Percentiles rank a stretch among this genome's conserved stretches.
phyloP scores from a whole-genome alignment of 2,329 filamentous ascomycete genomes.

The Exophiala xenobiotica region DNA sequence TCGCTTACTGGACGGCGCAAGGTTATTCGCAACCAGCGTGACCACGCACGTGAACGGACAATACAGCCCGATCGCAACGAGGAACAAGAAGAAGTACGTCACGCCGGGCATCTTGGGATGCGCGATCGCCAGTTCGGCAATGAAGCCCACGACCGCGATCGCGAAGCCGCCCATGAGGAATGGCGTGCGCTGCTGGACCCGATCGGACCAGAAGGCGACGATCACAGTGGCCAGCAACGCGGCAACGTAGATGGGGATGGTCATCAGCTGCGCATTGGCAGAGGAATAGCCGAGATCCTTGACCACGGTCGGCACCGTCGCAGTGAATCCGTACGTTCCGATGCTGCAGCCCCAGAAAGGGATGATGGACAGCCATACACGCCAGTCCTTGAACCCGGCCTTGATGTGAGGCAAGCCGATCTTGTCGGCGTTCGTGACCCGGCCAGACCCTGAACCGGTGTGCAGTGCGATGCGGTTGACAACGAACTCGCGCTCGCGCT shows the following conservation, averaged over 20 bases:
- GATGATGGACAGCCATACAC: slow-evolving; percentile 55
- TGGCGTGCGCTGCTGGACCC: slow-evolving; percentile 56
- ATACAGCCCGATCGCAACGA: slow-evolving; percentile 65
- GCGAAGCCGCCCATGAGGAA: slow-evolving; percentile 62
- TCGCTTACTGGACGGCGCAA: slow-evolving; percentile 68
- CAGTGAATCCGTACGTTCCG: slow-evolving; percentile 25
- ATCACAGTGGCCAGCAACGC: slow-evolving; percentile 64
- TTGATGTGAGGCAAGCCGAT: slow-evolving; percentile 68
- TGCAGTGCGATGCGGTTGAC: slow-evolving; percentile 60
- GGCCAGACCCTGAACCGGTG: slow-evolving; percentile 54
- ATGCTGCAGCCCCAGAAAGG: slow-evolving; percentile 30
- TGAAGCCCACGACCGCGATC: slow-evolving; percentile 61
- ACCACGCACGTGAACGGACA: slow-evolving; percentile 57
- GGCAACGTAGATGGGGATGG: slow-evolving; percentile 46
- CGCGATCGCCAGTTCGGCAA: slow-evolving; percentile 56
- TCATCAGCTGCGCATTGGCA: slow-evolving; percentile 42
- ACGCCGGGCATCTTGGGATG: slow-evolving; percentile 47
- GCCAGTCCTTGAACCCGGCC: slow-evolving; percentile 64
- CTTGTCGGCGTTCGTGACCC: slow-evolving; percentile 58
- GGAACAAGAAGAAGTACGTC: slow-evolving; percentile 33
- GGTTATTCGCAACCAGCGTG: slow-evolving; percentile 70
- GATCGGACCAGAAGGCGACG: slow-evolving; percentile 54
- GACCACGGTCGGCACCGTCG: slow-evolving; percentile 39
- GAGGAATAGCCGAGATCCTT: slow-evolving; percentile 42
- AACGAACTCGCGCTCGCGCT: slow-evolving; percentile 64